Percentiles rank a stretch among this genome's conserved stretches.
Conservation (phyloP, 805 yeast species). For the Vanderwaltozyma yarrowii region DNA sequence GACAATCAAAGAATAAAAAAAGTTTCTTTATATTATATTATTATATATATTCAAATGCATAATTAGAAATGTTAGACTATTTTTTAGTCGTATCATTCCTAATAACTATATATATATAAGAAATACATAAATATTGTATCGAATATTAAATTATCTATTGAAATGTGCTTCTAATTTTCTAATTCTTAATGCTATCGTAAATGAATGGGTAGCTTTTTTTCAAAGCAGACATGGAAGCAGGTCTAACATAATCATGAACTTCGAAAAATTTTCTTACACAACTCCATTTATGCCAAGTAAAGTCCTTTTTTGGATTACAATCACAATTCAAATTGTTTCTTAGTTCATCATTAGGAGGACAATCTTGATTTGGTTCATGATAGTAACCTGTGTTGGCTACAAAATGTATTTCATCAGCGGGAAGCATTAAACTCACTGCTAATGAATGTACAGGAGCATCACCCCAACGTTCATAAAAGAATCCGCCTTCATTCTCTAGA, state of each 20-base stretch:
- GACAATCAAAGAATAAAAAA: too few species aligned
- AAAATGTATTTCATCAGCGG: constrained; percentile 56
- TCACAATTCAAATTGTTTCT: constrained; percentile 47
- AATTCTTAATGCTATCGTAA: not conserved
- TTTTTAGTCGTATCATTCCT: too few species aligned
- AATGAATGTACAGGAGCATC: constrained; percentile 83
- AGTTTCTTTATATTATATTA: too few species aligned
- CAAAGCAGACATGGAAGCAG: not conserved
- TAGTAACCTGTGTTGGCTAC: constrained; percentile 74
- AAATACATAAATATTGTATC: too few species aligned
- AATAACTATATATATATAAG: too few species aligned
- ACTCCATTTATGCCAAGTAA: constrained; percentile 56
- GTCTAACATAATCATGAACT: constrained; percentile 6
- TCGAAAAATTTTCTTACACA: constrained; percentile 44
- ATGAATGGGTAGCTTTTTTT: constrained; percentile 1
- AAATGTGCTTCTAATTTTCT: not conserved
- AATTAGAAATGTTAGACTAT: too few species aligned
- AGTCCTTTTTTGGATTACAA: constrained; percentile 48
- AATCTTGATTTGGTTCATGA: constrained; percentile 67
- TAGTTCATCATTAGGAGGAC: constrained; percentile 39
- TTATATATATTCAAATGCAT: too few species aligned
- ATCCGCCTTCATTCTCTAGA: constrained; percentile 70
- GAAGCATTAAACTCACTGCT: constrained; percentile 66
- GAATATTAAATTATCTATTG: too few species aligned
- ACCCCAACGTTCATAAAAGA: constrained; percentile 84